phyloP scores from a whole-genome alignment of 345 rosid genomes.

The Hevea brasiliensis region DNA sequence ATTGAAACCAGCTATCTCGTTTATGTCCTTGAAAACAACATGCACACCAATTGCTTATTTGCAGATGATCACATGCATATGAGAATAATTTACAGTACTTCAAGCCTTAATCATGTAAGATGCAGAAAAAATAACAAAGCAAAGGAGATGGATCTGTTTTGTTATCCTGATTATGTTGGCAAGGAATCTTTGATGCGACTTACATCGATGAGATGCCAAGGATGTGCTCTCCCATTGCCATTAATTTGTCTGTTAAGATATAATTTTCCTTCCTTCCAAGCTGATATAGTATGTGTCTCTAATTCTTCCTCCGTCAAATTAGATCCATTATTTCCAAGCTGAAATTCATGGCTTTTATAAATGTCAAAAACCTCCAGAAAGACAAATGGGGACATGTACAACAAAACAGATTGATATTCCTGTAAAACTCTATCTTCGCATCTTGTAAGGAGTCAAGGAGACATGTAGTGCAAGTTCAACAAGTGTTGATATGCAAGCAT shows the following conservation, averaged over 20 bases:
- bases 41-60: not conserved
- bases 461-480: not conserved
- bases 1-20: not conserved
- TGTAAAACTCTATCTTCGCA: not conserved
- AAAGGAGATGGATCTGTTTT: constrained; percentile 1
- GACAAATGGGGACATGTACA: not conserved
- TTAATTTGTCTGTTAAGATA: constrained; percentile 69
- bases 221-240: constrained; percentile 50
- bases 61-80: not conserved
- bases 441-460: not conserved
- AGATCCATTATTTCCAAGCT: constrained; percentile 81
- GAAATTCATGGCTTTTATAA: constrained; percentile 25
- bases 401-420: not conserved
- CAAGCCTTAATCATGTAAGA: not conserved
- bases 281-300: constrained; percentile 89
- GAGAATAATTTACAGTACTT: not conserved
- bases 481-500: not conserved
- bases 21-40: not conserved
- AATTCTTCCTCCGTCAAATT: constrained; percentile 89
- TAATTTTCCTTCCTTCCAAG: constrained; percentile 92
- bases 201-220: constrained; percentile 62
- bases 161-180: constrained; percentile 6
- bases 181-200: constrained; percentile 26
- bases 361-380: not conserved
- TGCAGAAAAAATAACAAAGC: not conserved